Percentiles rank a stretch among this genome's conserved stretches.
These are phyloP conservation scores for Fusarium paranaense DNA, from an alignment of 2,329 filamentous ascomycete genomes.

Conservation along the genomic window DNA sequence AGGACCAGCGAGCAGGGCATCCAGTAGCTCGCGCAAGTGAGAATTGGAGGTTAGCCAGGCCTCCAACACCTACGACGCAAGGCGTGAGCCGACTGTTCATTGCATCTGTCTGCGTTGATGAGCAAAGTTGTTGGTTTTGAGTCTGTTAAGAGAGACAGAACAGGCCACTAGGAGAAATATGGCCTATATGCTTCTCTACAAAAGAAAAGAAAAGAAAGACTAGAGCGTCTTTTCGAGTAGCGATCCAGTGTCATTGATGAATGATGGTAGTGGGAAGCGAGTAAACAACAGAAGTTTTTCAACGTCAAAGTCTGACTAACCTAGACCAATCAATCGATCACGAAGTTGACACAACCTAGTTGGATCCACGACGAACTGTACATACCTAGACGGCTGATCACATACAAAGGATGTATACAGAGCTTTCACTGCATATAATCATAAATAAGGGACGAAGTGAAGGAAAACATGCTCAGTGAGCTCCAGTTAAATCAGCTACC, in stretches of 20 bases:
- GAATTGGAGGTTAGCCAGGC: not conserved
- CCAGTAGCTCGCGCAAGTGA: not conserved
- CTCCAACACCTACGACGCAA: not conserved
- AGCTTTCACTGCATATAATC: not conserved
- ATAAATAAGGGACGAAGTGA: not conserved
- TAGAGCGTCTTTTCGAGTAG: no score
- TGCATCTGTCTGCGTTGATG: not conserved
- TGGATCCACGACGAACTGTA: not conserved
- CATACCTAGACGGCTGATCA: not conserved
- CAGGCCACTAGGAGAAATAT: not conserved
- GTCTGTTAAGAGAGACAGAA: not conserved
- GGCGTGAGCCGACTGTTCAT: slow-evolving; percentile 14
- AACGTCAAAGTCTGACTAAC: not conserved
- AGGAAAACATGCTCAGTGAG: not conserved
- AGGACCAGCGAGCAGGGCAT: slow-evolving; percentile 34
- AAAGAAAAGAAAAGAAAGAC: not conserved
- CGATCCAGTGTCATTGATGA: not conserved
- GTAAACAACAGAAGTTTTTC: not conserved
- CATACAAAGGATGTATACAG: not conserved
- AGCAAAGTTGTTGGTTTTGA: not conserved
- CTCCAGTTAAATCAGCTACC: not conserved
- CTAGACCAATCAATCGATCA: slow-evolving; percentile 2
- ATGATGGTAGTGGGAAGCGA: not conserved
- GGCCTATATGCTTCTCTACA: not conserved
- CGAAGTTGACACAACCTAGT: not conserved